A percentile compares a stretch with the other conserved stretches of the same genome.
Evolutionary conservation across 352 stramenopile species (phyloP).

Genomic region (Phytophthora constricta): DNA sequence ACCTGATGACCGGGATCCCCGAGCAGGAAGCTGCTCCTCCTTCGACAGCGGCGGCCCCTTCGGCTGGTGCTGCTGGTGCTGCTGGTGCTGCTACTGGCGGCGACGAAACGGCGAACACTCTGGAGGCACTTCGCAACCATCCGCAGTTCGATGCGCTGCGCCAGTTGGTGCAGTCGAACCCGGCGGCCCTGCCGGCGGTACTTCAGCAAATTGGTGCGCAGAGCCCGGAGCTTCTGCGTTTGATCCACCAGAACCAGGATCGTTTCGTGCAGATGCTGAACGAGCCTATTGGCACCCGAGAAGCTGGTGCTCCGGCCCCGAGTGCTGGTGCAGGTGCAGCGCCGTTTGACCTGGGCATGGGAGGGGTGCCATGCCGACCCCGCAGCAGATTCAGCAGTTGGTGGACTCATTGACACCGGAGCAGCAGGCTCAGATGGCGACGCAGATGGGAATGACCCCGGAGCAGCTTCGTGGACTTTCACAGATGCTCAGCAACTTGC

Average conservation of each 20-base stretch:
- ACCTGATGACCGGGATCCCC: conserved; percentile 90
- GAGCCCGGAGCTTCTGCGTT: conserved; percentile 81
- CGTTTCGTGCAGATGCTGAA: conserved; percentile 91
- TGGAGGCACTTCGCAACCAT: conserved; percentile 85
- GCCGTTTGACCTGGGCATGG: conserved; percentile 58
- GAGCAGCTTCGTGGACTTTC: conserved; percentile 87
- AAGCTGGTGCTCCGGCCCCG: conserved; percentile 35
- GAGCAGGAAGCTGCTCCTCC: conserved; percentile 47
- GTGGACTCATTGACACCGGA: conserved; percentile 79
- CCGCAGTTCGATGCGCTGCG: conserved; percentile 85
- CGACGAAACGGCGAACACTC: conserved; percentile 43
- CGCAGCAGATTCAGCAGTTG: conserved; percentile 85
- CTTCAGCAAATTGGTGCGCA: conserved; percentile 87
- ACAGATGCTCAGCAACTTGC: conserved; percentile 88
- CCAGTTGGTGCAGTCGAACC: conserved; percentile 87
- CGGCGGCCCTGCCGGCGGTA: conserved; percentile 73
- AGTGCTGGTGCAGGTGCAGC: conserved; percentile 37
- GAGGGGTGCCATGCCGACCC: conserved; percentile 70
- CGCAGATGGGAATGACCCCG: conserved; percentile 86
- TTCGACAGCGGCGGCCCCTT: conserved; percentile 35
- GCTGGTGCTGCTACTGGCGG: conserved; percentile 4
- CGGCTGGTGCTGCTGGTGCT: conserved; percentile 19
- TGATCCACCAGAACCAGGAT: conserved; percentile 89
- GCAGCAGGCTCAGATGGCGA: conserved; percentile 81
- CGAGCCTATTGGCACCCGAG: conserved; percentile 74